Evolutionary conservation across 768 basidiomycete species (phyloP), one percentile per base, ranked within the genome.

Genomic region (Boletellus ananiceps): DNA sequence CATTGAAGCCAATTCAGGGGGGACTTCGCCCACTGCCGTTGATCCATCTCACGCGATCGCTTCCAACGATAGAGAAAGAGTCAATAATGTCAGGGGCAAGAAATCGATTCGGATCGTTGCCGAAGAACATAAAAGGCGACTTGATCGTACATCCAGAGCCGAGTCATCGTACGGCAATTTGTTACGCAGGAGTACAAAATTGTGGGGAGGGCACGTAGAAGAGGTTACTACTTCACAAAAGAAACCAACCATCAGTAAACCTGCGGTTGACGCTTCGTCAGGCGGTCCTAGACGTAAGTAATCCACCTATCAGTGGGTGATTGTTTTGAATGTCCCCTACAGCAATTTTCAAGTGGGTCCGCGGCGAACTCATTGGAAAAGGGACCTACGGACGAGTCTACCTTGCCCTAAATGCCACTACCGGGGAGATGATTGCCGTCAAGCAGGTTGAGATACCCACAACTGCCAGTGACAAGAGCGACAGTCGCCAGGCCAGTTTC

Each of bases 401-500:
- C 62, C 81, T 98, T 47, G 96, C 92, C 15, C 74, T 98, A 50
- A 98, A 98, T 65, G 92, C 90, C 29, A 93, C 91, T 3, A 95
- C 93, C 0, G 93, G 93, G 49, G 94, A 98, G 70, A 95, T 97
- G 91, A 93, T 98, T 60, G 96, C 96, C 15, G 96, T 99, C 56
- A 99, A 99, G 70, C 96, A 98, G 69, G 96, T 99, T 40, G 96
- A 98, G 66, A 80, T 94, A 50, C 95, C 96, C 2, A 82, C 83
- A 44, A 94, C 93, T 8, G 82, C 84, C 15, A 92, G 88, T 60
- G 96, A 99, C 70, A 89, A 87, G 68, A 87, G 82, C 55, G 93
- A 98, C 67, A 77, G 80, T 15, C 80, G 93, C 29, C 93, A 95
- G 59, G 73, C 80, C 47, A 81, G 81, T 25, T 84, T 94, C 54